These are phyloP conservation scores for Austroboletus novae-zelandiae DNA, from an alignment of 1,284 basidiomycete genomes.

Conservation along the genomic window DNA sequence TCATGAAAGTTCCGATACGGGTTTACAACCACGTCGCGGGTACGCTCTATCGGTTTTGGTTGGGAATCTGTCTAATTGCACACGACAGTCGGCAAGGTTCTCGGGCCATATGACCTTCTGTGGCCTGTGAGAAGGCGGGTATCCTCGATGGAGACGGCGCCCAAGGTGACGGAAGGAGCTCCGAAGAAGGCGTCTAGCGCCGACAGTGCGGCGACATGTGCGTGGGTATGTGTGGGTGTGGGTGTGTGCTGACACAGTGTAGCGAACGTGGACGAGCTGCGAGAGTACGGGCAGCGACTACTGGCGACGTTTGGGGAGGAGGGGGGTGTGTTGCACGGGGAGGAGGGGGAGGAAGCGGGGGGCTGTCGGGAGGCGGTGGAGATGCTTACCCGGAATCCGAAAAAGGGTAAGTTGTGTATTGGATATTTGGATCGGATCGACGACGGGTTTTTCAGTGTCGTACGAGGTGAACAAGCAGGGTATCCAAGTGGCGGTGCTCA, in stretches of 20 bases:
- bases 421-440: neutral
- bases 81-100: conserved; percentile 48
- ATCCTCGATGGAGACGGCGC: conserved; percentile 13
- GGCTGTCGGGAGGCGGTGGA: conserved; percentile 90
- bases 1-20: conserved; percentile 87
- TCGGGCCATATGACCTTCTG: conserved; percentile 63
- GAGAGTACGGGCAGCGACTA: conserved; percentile 45
- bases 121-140: conserved; percentile 57
- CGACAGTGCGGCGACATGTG: conserved; percentile 4
- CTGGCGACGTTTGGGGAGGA: conserved; percentile 43
- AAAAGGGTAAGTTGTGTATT: conserved; percentile 63
- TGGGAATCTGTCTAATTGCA: neutral
- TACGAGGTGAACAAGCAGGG: conserved; percentile 94
- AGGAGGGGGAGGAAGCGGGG: conserved; percentile 46
- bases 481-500: conserved; percentile 83
- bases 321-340: conserved; percentile 33
- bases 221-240: neutral
- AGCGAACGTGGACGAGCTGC: conserved; percentile 32
- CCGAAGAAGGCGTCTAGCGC: neutral
- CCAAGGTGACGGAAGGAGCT: conserved; percentile 22
- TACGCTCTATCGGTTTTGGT: conserved; percentile 34
- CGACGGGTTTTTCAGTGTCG: conserved; percentile 56
- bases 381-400: conserved; percentile 82
- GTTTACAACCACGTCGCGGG: conserved; percentile 83
- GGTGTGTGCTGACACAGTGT: conserved; percentile 5